Evolutionary conservation across 2,329 filamentous ascomycete genomes (phyloP), one percentile per base, ranked within the genome.

Genomic region (Magnaporthales sp.): DNA sequence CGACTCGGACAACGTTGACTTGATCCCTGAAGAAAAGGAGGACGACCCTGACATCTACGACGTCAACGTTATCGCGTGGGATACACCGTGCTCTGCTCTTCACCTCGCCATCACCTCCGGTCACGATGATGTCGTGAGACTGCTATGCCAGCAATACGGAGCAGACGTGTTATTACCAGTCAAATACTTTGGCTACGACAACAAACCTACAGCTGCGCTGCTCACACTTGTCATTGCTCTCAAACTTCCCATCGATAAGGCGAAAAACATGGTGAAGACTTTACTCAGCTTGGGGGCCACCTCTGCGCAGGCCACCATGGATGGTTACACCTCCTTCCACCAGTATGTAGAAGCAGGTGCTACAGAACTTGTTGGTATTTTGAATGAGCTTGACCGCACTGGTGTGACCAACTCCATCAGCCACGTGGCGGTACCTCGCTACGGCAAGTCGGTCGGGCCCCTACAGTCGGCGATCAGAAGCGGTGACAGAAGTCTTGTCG

Each of bases 31-130:
- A 6, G 85, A 87, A 7, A 80, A 84, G 26, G 82, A 86, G 1
- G 83, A 89, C 10, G 89, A 91, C 24, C 91, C 91, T 0, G 91
- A 96, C 75, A 84, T 93, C 65, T 94, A 91, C 74, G 87, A 95
- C 70, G 83, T 93, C 68, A 89, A 96, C 70, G 84, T 90, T 1
- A 74, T 91, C n/a, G 86, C 91, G 1, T 96, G 92, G 92, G 92
- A 96, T 71, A 84, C 83, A 5, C 86, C 88, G 4, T 86, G 87
- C 67, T 90, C 89, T 13, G 87, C 92, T 1, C 81, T 96, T 5
- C 92, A 96, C 74, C 82, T 93, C 30, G 92, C 92, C 8, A 92
- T 96, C 68, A 75, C 91, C 1, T 85, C 86, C 68, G 91, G 91
- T 0, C 88, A 94, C 70, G 79, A 84, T 29, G 83, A 89, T 4